Percentiles rank a stretch among this genome's conserved stretches.
phyloP scores from a whole-genome alignment of 345 rosid species.

The Murraya paniculata region DNA sequence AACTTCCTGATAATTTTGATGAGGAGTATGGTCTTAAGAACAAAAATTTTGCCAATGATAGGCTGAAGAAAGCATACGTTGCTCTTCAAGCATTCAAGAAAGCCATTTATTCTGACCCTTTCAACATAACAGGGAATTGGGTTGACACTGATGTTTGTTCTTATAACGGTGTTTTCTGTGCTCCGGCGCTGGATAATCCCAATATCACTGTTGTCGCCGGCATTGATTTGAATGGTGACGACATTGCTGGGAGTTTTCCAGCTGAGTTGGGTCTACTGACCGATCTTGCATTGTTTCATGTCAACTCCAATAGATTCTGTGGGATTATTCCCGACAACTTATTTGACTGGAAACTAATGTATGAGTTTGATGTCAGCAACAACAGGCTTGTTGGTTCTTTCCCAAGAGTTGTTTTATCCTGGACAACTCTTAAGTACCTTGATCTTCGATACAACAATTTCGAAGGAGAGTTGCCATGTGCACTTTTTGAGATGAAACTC shows the following conservation, averaged over 20 bases:
- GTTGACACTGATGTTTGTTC: conserved; percentile 59
- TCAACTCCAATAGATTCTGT: conserved; percentile 77
- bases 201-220: conserved; percentile 55
- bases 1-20: conserved; percentile 35
- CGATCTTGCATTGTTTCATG: conserved; percentile 59
- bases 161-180: conserved; percentile 72
- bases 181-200: conserved; percentile 58
- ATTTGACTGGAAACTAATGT: conserved; percentile 44
- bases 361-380: conserved; percentile 83
- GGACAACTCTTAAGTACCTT: conserved; percentile 53
- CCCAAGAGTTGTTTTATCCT: conserved; percentile 47
- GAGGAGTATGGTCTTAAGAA: conserved; percentile 29
- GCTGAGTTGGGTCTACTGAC: conserved; percentile 62
- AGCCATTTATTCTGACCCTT: conserved; percentile 72
- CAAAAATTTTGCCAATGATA: conserved; percentile 42
- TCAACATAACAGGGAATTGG: conserved; percentile 69
- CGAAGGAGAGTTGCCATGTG: conserved; percentile 62
- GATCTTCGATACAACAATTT: conserved; percentile 74
- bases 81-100: conserved; percentile 81
- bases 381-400: conserved; percentile 79
- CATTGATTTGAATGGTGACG: conserved; percentile 69
- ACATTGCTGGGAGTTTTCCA: conserved; percentile 79
- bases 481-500: conserved; percentile 43
- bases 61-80: conserved; percentile 62
- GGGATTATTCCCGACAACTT: conserved; percentile 70